Evolutionary conservation across 1,139 yeast genomes (phyloP), one percentile per base, ranked within the genome.

Genomic region (Blastobotrys ciferrii): DNA sequence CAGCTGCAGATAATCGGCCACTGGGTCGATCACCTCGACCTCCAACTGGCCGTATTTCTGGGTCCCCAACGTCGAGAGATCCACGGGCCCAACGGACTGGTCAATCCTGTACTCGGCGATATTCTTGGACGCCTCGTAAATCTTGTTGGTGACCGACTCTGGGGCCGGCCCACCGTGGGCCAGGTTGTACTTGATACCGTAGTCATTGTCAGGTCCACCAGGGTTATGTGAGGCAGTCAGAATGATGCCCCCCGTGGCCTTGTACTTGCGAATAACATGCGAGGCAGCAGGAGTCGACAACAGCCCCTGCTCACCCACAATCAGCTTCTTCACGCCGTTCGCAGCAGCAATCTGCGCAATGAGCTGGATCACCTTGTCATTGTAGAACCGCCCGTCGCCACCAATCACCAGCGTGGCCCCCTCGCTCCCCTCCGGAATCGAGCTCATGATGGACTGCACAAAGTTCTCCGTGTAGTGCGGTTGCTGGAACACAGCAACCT

Each of bases 151-250:
- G 54, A 92, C 94, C 15, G 85, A 73, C 68, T 92, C 98, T 3
- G 98, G 98, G n/a, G 98, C 98, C 36, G 98, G 98, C 1, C 97
- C 98, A 56, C 98, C 98, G 64, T 92, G 91, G 55, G 87, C 81
- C 69, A 94, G 75, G 69, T 92, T 92, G 75, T 92, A 92, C 74
- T 92, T 92, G 74, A 92, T 92, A 51, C 98, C 98, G 68, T 91
- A 79, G 66, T 92, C 98, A 55, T 87, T 82, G 32, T 77, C 71
- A 52, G 97, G 97, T 4, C 98, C 98, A 66, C 98, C 98, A n/a
- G 98, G 98, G 70, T 92, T 92, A 70, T 92, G 98, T 32, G 96
- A 86, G 2, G 98, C 98, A 17, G 98, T 92, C 63, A 92, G 76
- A 56, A 94, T 88, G 68, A 92, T 89, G 53, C 98, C 98, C 54